These are phyloP conservation scores for Pseudocohnilembus persalinus DNA, from an alignment of 169 alveolate species.

Conservation along the genomic window DNA sequence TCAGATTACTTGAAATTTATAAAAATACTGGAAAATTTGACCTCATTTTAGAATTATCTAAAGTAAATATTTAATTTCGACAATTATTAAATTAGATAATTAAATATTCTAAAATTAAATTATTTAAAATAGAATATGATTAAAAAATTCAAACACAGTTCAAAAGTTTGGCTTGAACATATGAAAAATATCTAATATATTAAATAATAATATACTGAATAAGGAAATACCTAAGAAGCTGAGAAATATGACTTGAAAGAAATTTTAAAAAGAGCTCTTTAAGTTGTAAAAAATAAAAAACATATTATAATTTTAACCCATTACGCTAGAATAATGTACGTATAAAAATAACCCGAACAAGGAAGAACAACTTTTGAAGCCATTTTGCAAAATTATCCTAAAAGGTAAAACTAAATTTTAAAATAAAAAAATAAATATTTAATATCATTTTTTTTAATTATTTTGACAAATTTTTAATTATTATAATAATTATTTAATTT, in stretches of 20 bases:
- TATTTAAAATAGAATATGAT: constrained; percentile 31
- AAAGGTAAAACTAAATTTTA: constrained; percentile 41
- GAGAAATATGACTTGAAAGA: constrained; percentile 58
- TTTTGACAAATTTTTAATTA: too few relatives aligned
- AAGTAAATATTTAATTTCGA: constrained; percentile 32
- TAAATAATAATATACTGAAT: constrained; percentile 30
- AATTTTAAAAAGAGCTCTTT: constrained; percentile 67
- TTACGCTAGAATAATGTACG: constrained; percentile 68
- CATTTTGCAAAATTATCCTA: constrained; percentile 67
- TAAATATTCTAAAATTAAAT: background rate
- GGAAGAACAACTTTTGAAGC: constrained; percentile 84
- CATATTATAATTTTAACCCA: constrained; percentile 65
- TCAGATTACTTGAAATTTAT: constrained; percentile 67
- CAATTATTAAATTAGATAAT: background rate
- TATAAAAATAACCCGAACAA: constrained; percentile 63
- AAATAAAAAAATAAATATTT: background rate
- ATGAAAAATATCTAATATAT: constrained; percentile 58
- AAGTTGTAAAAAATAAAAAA: constrained; percentile 55
- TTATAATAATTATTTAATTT: too few relatives aligned
- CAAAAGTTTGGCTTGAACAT: constrained; percentile 76
- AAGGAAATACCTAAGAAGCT: constrained; percentile 27
- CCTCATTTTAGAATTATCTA: constrained; percentile 58
- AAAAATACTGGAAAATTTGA: constrained; percentile 59
- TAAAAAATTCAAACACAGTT: constrained; percentile 61
- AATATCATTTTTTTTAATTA: constrained; percentile 6